Base-by-base conservation (phyloP, 1,284 basidiomycete genomes). In the Microbotryomycetes sp. region DNA sequence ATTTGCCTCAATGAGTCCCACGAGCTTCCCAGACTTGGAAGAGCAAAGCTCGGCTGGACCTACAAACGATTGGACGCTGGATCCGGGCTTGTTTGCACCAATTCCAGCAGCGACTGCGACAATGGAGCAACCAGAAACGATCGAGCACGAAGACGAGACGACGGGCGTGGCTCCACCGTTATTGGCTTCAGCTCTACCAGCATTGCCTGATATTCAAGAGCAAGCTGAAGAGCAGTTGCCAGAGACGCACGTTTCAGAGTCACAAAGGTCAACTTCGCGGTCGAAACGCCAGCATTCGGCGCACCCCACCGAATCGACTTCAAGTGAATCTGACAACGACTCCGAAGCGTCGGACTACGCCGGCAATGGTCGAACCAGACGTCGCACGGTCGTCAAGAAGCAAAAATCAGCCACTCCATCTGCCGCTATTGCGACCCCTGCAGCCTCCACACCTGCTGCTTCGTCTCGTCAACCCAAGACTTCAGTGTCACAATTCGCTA, bases 1-100 rank as follows among this genome's bases (percentile, higher is more conserved):
- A 26, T 30, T 26, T 19, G 30, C n/a, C 5, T 28, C 26, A n/a
- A 23, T 52, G 25, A 59, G 56, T 32, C 64, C 66, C 1, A 50
- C 63, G 31, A 58, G 55, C 46, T 62, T 66, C 54, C 51, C 60
- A 57, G 66, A 68, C 29, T 49, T 68, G 46, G 62, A 64, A n/a
- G 28, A 30, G 42, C 26, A 16, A 50, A 36, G 28, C 3, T 46
- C 53, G 9, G 36, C 36, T 42, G 12, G 12, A 22, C 42, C 46
- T 48, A 28, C 32, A n/a, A 49, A 55, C 29, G 25, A 23, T n/a
- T 68, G 63, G 51, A 29, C 64, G 3, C 54, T 68, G 58, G 66
- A 68, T 55, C 66, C 66, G 14, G 42, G 48, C 49, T 46, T 68
- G 48, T 66, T 68, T 9, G 55, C 29, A 14, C 54, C 60, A 7